These are phyloP conservation scores for Cryptococcus sp. DNA, from an alignment of 1,284 basidiomycete genomes.

Conservation along the genomic window DNA sequence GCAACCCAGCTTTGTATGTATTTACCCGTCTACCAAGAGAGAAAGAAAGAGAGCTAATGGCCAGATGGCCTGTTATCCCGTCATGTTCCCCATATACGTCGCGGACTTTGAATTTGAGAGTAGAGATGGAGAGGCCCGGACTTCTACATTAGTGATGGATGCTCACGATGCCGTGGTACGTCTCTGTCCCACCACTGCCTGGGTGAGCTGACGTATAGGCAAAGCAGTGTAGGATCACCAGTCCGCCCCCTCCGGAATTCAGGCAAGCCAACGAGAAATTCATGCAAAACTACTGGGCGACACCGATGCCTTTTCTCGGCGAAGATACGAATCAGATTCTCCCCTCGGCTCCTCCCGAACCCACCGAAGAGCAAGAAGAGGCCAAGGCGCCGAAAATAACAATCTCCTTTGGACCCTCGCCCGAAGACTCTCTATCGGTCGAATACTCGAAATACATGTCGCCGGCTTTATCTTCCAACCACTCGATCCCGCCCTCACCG, in stretches of 20 bases:
- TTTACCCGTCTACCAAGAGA: background rate
- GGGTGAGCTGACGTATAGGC: background rate
- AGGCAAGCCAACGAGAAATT: no score
- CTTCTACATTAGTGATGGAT: constrained; percentile 38
- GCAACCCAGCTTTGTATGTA: constrained; percentile 35
- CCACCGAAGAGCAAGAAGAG: background rate
- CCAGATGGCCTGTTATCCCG: constrained; percentile 42
- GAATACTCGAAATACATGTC: constrained; percentile 12
- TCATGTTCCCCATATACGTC: constrained; percentile 44
- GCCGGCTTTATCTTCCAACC: constrained; percentile 3
- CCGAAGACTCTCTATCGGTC: background rate
- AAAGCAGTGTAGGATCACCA: background rate
- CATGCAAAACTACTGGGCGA: no score
- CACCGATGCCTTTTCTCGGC: no score
- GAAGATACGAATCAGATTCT: no score
- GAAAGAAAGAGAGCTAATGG: background rate
- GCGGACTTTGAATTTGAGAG: constrained; percentile 37
- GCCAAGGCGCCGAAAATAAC: background rate
- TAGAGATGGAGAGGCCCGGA: constrained; percentile 18
- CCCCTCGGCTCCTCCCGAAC: no score
- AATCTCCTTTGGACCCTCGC: background rate
- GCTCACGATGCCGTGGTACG: constrained; percentile 35
- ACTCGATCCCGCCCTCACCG: constrained; percentile 12
- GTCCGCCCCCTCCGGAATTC: background rate
- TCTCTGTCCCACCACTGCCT: no score